phyloP scores from a whole-genome alignment of 306 rosid species.

The Glycine tomentella region DNA sequence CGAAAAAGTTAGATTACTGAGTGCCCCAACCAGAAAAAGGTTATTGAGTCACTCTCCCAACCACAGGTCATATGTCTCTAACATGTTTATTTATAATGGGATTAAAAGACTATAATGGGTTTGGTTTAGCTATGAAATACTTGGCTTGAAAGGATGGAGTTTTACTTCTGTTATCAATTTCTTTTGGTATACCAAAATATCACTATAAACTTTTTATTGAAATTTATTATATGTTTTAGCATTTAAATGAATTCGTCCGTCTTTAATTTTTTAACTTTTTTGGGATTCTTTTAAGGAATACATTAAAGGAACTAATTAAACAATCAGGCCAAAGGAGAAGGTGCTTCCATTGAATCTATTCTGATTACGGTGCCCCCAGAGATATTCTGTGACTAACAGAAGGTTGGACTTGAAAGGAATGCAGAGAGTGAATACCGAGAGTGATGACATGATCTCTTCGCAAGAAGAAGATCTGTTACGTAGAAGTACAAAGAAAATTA shows the following conservation, averaged over 20 bases:
- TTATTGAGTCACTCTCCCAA: not conserved
- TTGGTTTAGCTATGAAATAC: not conserved
- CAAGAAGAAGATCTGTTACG: no score
- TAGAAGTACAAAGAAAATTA: no score
- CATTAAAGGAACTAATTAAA: not conserved
- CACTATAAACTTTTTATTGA: not conserved
- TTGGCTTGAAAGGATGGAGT: no score
- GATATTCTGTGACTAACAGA: no score
- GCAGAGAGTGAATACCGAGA: no score
- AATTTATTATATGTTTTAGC: not conserved
- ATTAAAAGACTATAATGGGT: not conserved
- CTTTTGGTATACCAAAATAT: not conserved
- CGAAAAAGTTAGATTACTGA: slow-evolving; percentile 24
- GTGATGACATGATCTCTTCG: no score
- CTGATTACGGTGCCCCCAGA: no score
- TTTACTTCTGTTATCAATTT: not conserved
- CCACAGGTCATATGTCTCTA: not conserved
- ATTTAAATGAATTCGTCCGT: not conserved
- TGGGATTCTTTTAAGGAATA: not conserved
- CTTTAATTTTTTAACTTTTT: not conserved
- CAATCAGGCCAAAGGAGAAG: no score
- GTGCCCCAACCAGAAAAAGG: slow-evolving; percentile 17
- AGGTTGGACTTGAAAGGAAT: no score
- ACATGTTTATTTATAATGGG: not conserved
- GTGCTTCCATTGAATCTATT: no score